Conservation (phyloP, 1,284 basidiomycete species). For the Ustilago hordei region DNA sequence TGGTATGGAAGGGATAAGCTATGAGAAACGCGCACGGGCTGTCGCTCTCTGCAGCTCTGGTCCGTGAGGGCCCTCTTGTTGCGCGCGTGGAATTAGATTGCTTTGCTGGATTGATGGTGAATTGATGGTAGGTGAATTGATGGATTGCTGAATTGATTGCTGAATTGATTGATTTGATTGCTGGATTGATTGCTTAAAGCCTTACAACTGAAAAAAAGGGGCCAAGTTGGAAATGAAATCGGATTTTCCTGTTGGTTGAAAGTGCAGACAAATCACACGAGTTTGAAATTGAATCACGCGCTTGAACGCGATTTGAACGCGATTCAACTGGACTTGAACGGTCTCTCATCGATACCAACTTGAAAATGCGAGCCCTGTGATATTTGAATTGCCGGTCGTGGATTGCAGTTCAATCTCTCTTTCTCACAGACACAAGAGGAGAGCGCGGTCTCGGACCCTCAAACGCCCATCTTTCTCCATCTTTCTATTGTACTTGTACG, state of each 20-base stretch:
- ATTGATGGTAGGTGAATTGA: too few relatives aligned
- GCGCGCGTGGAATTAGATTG: not conserved
- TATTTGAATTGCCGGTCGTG: not conserved
- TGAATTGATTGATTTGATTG: not conserved
- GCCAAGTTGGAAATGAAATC: not conserved
- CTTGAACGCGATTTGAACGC: not conserved
- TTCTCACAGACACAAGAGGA: too few relatives aligned
- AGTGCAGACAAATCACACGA: not conserved
- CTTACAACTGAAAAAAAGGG: not conserved
- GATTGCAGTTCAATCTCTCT: not conserved
- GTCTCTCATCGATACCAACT: not conserved
- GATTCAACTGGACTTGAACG: not conserved
- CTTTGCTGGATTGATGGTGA: not conserved
- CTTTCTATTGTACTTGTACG: not conserved
- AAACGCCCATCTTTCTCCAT: not conserved
- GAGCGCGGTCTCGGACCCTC: not conserved
- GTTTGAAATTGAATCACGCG: conserved; percentile 1
- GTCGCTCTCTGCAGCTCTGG: not conserved
- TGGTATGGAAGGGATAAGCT: too few relatives aligned
- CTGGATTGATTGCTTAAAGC: not conserved
- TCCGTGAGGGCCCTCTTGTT: not conserved
- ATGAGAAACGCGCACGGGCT: not conserved
- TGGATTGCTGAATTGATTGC: too few relatives aligned
- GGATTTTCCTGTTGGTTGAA: not conserved
- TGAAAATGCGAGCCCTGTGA: not conserved